Percentiles rank a stretch among this genome's conserved stretches.
These are phyloP conservation scores for Parasarocladium wereldwijsianum DNA, from an alignment of 2,329 filamentous ascomycete species.

Conservation along the genomic window DNA sequence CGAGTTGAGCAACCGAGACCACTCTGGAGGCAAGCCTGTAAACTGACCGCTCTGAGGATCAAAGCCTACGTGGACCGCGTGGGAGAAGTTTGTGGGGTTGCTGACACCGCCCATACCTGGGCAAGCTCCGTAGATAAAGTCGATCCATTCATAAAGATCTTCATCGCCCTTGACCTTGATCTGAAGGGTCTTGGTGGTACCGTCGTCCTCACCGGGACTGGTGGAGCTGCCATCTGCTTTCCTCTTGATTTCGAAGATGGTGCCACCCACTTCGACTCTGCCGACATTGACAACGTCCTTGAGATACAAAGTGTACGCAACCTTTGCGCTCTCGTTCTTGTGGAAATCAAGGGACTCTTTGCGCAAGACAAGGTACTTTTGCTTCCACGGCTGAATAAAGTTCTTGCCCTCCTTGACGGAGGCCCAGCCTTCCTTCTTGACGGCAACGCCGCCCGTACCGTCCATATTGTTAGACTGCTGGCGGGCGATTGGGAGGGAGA, in stretches of 20 bases:
- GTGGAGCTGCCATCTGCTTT: slow-evolving; percentile 51
- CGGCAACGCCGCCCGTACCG: slow-evolving; percentile 51
- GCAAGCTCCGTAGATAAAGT: slow-evolving; percentile 92
- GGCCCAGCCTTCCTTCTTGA: slow-evolving; percentile 72
- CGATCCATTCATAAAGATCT: slow-evolving; percentile 97
- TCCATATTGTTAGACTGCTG: slow-evolving; percentile 47
- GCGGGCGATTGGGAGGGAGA: slow-evolving; percentile 53
- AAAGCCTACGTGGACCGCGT: slow-evolving; percentile 94
- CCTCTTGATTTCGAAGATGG: slow-evolving; percentile 87
- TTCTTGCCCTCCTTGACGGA: slow-evolving; percentile 83
- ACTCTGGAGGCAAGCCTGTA: slow-evolving; percentile 84
- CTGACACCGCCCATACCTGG: slow-evolving; percentile 96
- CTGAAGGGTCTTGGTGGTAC: slow-evolving; percentile 68
- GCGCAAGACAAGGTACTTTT: slow-evolving; percentile 80
- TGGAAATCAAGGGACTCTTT: slow-evolving; percentile 91
- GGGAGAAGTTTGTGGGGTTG: slow-evolving; percentile 95
- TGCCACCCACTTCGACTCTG: slow-evolving; percentile 78
- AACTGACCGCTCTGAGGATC: slow-evolving; percentile 92
- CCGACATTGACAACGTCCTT: slow-evolving; percentile 83
- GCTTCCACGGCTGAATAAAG: slow-evolving; percentile 75
- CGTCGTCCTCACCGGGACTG: slow-evolving; percentile 65
- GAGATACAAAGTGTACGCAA: slow-evolving; percentile 71
- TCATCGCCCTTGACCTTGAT: slow-evolving; percentile 92
- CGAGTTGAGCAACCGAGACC: slow-evolving; percentile 90
- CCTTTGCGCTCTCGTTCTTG: slow-evolving; percentile 78